Evolutionary conservation across 2,329 filamentous ascomycete species (phyloP), one percentile per base, ranked within the genome.

Genomic region (Ophiostoma fasciatum): DNA sequence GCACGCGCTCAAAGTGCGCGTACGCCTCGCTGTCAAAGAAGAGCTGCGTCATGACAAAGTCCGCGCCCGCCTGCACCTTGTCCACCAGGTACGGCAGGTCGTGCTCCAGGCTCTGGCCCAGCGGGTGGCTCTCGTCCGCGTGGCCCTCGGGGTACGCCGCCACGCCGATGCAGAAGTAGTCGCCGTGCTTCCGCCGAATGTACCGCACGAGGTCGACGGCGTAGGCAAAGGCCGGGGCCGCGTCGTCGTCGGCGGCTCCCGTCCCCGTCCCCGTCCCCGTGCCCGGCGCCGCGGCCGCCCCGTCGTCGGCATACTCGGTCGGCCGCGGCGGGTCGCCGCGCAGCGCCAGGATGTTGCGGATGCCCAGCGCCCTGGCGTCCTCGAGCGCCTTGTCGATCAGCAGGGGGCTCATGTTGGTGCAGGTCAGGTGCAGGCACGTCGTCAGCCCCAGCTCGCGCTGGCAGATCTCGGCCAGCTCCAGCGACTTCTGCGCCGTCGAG

Each of bases 41-140:
- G 8, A 98, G 68, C 57, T 98, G 90, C 1, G 90, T 96, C 83
- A 98, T 94, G 58, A 98, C 81, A 52, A 98, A 98, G 59, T 96
- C 87, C 34, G 87, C 90, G 1, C 90, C 90, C 4, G 90, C 90
- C 48, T 78, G 67, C 1, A 79, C 80, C 66, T 98, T 98, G 46
- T 94, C 85, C 10, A 93, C 73, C 36, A 98, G 65, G 50, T 81
- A 93, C 1, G 87, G 82, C 40, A 98, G 60, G 58, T 98, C 90
- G 43, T 81, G 71, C 49, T 92, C 82, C 26, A 77, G 51, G 46
- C 68, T 74, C 57, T 78, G 74, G 19, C 66, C 71, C 23, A 65
- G 53, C 2, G 88, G 88, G 55, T 92, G 79, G 42, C 78, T 83
- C 56, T 93, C 84, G 51, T 94, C 85, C 6, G 85, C 79, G 54